These are phyloP conservation scores for Yarrowia porcina DNA, from an alignment of 805 yeast species.

Conservation along the genomic window DNA sequence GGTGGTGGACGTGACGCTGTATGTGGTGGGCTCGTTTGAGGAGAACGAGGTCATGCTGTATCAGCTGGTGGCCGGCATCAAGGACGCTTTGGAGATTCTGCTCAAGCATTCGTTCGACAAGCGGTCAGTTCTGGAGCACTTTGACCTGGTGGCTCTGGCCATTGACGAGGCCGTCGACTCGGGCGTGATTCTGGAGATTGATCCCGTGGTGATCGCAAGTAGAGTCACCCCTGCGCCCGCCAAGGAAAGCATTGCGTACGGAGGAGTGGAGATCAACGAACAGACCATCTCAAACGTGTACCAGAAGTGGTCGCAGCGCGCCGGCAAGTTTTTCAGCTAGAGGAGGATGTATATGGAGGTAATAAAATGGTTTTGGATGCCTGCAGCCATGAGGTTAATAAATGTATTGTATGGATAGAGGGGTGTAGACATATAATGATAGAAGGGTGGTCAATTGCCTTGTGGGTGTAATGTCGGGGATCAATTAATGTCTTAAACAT, in stretches of 20 bases:
- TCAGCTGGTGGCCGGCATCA: conserved; percentile 70
- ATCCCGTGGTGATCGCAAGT: conserved; percentile 78
- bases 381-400: no score
- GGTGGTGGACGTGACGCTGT: conserved; percentile 67
- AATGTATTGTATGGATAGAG: no score
- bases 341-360: not conserved
- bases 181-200: conserved; percentile 88
- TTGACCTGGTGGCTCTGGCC: conserved; percentile 80
- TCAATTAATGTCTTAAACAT: no score
- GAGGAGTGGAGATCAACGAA: conserved; percentile 42
- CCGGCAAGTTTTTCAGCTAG: conserved; percentile 19
- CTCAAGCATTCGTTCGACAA: conserved; percentile 70
- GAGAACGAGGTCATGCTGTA: conserved; percentile 84
- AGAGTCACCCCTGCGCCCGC: conserved; percentile 87
- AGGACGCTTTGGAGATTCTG: conserved; percentile 76
- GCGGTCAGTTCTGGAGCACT: conserved; percentile 71
- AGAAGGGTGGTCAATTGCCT: no score
- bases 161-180: conserved; percentile 92
- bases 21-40: conserved; percentile 66
- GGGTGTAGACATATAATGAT: no score
- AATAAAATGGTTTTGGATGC: no score
- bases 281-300: conserved; percentile 69
- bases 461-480: no score
- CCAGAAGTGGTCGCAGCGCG: conserved; percentile 40
- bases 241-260: conserved; percentile 51